Base-by-base conservation (phyloP, 179 eudicot genomes). In the Spinacia oleracea region DNA sequence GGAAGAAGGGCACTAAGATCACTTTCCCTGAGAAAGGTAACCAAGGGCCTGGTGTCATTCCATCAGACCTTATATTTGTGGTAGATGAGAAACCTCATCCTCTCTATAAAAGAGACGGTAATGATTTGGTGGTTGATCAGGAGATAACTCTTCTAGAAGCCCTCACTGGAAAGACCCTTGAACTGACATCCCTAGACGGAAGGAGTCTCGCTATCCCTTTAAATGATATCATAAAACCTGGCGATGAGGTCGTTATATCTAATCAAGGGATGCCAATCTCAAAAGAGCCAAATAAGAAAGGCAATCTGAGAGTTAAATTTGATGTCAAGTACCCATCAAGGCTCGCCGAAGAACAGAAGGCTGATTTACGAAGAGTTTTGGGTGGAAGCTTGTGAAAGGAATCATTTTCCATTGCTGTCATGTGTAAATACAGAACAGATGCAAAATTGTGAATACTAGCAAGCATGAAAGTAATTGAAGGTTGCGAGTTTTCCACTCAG, bases 1-100 rank as follows among this genome's bases (percentile, higher is more conserved):
- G 94, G 94, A 91, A 91, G 82, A 91, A 89, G 82, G 94, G 94
- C 16, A 91, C 94, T 56, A 91, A 91, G 81, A 77, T 91, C 56
- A 91, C 94, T 23, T 91, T 91, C 72, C 89, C 91, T 1, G 92
- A 89, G 70, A 91, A 88, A 84, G 94, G 94, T 72, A 91, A 89
- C 78, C 86, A 88, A 75, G 92, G 88, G 62, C 89, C 89, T 6
- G 90, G 89, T 75, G 87, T 89, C 78, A 89, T 91, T 76, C 90
- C 94, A 71, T 85, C 94, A 8, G 94, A 91, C 85, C 85, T 91
- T 43, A 76, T 91, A 21, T 91, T 91, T 75, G 88, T 90, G 66
- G 53, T 90, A 45, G 90, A 90, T 56, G 93, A 90, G 85, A 90
- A 89, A 77, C 89, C 91, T 38, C 91, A 90, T 62, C 40, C 87